Evolutionary conservation across 192 early-diverging fungal genomes (phyloP).

Genomic region (Coemansia sp.): DNA sequence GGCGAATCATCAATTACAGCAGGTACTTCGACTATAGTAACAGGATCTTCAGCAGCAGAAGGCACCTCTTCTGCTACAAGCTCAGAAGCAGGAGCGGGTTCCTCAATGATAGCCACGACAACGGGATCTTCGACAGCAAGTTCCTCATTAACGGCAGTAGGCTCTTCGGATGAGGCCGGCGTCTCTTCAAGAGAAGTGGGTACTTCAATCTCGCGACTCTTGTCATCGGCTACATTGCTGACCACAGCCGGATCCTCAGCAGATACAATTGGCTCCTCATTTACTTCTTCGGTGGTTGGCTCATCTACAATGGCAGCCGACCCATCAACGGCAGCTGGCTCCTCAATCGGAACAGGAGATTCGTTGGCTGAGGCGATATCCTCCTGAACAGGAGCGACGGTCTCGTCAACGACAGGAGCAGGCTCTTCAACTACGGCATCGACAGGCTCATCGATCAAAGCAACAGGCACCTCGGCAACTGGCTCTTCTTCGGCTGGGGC

Average conservation of each 20-base stretch:
- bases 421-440: not conserved
- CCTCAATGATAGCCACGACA: not conserved
- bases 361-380: not conserved
- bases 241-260: not conserved
- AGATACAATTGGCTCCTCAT: not conserved
- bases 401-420: not conserved
- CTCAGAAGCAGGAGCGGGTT: not conserved
- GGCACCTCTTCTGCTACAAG: not conserved
- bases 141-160: not conserved
- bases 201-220: not conserved
- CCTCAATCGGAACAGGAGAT: not conserved
- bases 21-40: not conserved
- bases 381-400: not conserved
- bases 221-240: not conserved
- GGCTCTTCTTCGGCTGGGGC: not conserved
- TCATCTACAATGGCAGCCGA: not conserved
- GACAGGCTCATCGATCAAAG: not conserved
- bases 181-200: not conserved
- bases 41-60: not conserved
- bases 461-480: not conserved
- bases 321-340: not conserved
- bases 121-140: not conserved
- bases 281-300: not conserved
- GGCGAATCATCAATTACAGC: not conserved
- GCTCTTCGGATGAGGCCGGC: not conserved